Conservation (phyloP, 306 rosid species). For the Senna tora region DNA sequence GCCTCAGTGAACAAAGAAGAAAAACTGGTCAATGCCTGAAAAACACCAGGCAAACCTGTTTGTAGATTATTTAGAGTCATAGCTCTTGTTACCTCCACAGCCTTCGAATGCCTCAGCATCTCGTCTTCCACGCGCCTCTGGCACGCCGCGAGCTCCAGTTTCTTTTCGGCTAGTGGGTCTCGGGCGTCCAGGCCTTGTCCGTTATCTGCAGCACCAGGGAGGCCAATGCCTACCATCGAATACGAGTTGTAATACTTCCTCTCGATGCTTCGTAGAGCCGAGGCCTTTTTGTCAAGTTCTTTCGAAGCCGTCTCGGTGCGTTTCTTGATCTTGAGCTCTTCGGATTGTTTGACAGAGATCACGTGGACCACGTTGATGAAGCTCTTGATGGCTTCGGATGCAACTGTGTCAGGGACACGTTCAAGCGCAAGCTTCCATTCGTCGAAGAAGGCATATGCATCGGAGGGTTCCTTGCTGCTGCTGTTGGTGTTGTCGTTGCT, state of each 20-base stretch:
- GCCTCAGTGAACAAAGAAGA: constrained; percentile 85
- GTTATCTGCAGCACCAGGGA: constrained; percentile 73
- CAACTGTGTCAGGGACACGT: constrained; percentile 96
- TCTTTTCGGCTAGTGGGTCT: constrained; percentile 92
- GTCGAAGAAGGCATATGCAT: constrained; percentile 67
- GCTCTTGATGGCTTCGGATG: constrained; percentile 96
- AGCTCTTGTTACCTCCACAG: constrained; percentile 89
- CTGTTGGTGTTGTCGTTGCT: constrained; percentile 53
- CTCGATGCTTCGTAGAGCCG: constrained; percentile 74
- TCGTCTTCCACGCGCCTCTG: constrained; percentile 96
- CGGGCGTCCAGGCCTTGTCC: constrained; percentile 81
- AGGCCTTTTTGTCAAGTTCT: constrained; percentile 91
- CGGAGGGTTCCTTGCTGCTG: constrained; percentile 60
- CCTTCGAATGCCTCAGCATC: constrained; percentile 82
- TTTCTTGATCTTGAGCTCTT: constrained; percentile 81
- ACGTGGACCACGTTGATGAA: constrained; percentile 84
- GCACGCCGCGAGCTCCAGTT: constrained; percentile 72
- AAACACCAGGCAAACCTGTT: constrained; percentile 97
- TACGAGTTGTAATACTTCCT: constrained; percentile 89
- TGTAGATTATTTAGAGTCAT: constrained; percentile 93
- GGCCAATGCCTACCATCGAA: constrained; percentile 96
- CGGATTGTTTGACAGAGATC: constrained; percentile 73
- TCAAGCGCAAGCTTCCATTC: constrained; percentile 99
- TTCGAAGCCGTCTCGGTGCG: constrained; percentile 79
- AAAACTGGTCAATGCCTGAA: constrained; percentile 91